A percentile compares a stretch with the other conserved stretches of the same genome.
Evolutionary conservation across 768 basidiomycete genomes (phyloP).

Genomic region (Tulasnella calospora): DNA sequence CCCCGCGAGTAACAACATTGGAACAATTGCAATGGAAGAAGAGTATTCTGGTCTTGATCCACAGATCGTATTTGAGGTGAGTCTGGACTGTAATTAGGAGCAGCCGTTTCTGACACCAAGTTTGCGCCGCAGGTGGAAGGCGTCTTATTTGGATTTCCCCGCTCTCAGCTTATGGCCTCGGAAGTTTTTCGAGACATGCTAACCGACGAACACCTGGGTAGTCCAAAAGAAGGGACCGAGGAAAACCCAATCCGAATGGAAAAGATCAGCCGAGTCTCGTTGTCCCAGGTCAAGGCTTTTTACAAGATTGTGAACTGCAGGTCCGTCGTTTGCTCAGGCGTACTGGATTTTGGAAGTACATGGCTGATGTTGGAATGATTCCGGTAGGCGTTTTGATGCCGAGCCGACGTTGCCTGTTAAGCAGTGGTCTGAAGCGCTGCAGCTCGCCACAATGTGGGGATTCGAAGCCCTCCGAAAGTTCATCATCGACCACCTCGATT

Average conservation of each 20-base stretch:
- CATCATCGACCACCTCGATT: neutral
- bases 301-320: neutral
- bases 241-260: neutral
- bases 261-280: neutral
- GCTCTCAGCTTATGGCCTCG: neutral
- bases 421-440: slow-evolving; percentile 12
- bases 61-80: neutral
- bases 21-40: neutral
- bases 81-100: neutral
- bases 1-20: neutral
- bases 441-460: slow-evolving; percentile 13
- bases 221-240: neutral
- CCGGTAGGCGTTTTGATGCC: neutral
- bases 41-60: neutral
- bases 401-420: neutral
- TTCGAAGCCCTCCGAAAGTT: neutral
- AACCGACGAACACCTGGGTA: neutral
- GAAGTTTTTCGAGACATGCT: neutral
- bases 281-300: neutral
- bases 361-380: neutral
- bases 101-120: neutral
- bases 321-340: neutral
- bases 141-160: neutral
- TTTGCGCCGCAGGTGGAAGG: neutral
- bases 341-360: neutral